Evolutionary conservation across 2,329 filamentous ascomycete species (phyloP).

Genomic region (Sordariomycetes sp.): DNA sequence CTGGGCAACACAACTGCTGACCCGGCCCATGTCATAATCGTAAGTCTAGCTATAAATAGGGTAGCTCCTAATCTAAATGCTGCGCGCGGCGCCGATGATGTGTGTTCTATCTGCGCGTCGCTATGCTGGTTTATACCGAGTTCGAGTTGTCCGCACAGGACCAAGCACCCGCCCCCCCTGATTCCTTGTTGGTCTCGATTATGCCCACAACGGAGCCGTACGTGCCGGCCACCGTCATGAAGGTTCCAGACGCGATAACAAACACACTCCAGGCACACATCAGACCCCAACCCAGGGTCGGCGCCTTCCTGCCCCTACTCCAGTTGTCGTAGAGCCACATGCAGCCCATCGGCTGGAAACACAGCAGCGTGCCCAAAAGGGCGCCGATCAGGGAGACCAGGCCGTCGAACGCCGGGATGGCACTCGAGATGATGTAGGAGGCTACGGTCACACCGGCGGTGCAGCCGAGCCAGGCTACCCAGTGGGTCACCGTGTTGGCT

Average conservation of each 20-base stretch:
- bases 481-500: constrained; percentile 15
- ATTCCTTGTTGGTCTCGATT: constrained; percentile 20
- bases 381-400: constrained; percentile 18
- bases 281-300: constrained; percentile 6
- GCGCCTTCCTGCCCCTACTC: constrained; percentile 5
- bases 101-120: too few species aligned
- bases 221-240: constrained; percentile 31
- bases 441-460: constrained; percentile 9
- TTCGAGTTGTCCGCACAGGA: constrained; percentile 32
- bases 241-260: constrained; percentile 14
- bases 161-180: constrained; percentile 24
- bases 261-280: constrained; percentile 11
- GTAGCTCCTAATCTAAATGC: too few species aligned
- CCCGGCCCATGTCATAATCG: too few species aligned
- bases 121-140: constrained; percentile 6
- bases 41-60: too few species aligned
- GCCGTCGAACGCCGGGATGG: constrained; percentile 12
- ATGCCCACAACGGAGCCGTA: constrained; percentile 28
- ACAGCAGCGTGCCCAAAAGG: constrained; percentile 16
- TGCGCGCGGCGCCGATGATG: too few species aligned
- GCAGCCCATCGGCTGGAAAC: constrained; percentile 16
- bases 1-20: too few species aligned
- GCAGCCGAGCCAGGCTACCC: constrained; percentile 17
- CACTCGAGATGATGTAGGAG: constrained; percentile 14
- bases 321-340: constrained; percentile 19